Base-by-base conservation (phyloP, 768 basidiomycete genomes). In the Xanthoconium stramineum region DNA sequence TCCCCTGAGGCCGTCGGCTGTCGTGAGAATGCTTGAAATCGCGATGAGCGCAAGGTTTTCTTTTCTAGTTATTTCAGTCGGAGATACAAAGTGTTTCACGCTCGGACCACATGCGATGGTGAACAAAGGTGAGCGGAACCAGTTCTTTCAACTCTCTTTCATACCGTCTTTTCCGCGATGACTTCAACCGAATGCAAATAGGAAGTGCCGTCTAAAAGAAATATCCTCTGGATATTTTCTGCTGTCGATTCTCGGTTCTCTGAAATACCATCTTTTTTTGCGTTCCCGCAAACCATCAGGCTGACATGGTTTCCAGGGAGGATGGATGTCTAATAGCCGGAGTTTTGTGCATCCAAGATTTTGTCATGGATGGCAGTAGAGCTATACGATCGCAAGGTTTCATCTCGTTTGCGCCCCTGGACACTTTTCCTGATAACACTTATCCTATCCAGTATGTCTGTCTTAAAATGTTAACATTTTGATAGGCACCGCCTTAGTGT, bases 201-300 rank as follows among this genome's bases (percentile, higher is more conserved):
- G 70, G 70, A 71, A 71, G 70, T 71, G 70, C 70, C 70, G 70
- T 71, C 70, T 65, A 43, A 71, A 72, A 60, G 68, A 61, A 56
- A 49, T 47, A 3, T 59, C 45, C 38, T 42, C 14, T 58, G 58
- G 66, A 56, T 63, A 61, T 62, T 56, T 57, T 61, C 64, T 69
- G 46, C 35, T 73, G 70, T 71, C 68, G 70, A 71, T 45, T 58
- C 65, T 48, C 71, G 70, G 71, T 71, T 69, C 68, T 59, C 70
- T 73, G 71, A 71, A 37, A 52, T 53, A 40, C 39, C 30, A 39
- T 29, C 24, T 24, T 47, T 52, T 33, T 43, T 33, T 36, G 40
- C 10, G 2, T 7, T 32, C 17, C 3, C 10, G 12, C n/a, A 15
- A n/a, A 12, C 33, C 44, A 14, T 28, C 29, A 20, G 48, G 14